Evolutionary conservation across 345 rosid species (phyloP).

Genomic region (Gossypium turneri): DNA sequence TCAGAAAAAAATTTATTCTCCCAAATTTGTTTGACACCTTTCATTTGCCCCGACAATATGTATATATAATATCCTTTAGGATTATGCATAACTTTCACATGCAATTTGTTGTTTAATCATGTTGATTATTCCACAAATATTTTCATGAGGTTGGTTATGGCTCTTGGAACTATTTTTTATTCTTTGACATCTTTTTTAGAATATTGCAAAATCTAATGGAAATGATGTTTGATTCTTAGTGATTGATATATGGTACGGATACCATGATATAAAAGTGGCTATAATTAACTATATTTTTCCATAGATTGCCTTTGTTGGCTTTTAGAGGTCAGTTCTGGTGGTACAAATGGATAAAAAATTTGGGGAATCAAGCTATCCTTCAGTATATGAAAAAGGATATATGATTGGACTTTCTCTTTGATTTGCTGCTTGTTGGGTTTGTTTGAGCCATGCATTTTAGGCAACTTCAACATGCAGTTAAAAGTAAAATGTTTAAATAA

Average conservation of each 20-base stretch:
- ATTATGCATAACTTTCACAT: neutral
- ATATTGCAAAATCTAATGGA: neutral
- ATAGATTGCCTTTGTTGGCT: neutral
- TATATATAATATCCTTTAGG: neutral
- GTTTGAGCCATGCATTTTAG: neutral
- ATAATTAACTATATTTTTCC: neutral
- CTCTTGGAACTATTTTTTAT: neutral
- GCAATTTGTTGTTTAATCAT: neutral
- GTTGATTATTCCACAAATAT: neutral
- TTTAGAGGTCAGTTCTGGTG: neutral
- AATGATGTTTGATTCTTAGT: neutral
- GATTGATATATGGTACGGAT: neutral
- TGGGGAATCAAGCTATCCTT: neutral
- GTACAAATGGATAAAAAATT: too few species aligned
- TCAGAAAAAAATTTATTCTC: conserved; percentile 6
- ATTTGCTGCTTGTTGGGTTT: neutral
- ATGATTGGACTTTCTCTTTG: too few species aligned
- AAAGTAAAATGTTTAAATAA: too few species aligned
- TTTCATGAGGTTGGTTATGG: neutral
- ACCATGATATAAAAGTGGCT: neutral
- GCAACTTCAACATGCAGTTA: too few species aligned
- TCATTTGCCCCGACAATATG: neutral
- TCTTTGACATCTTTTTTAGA: neutral
- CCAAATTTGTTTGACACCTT: conserved; percentile 6
- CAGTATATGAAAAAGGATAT: neutral